A percentile compares a stretch with the other conserved stretches of the same genome.
Evolutionary conservation across 164 flowering plant species (phyloP).

Genomic region (Chimonanthus salicifolius): DNA sequence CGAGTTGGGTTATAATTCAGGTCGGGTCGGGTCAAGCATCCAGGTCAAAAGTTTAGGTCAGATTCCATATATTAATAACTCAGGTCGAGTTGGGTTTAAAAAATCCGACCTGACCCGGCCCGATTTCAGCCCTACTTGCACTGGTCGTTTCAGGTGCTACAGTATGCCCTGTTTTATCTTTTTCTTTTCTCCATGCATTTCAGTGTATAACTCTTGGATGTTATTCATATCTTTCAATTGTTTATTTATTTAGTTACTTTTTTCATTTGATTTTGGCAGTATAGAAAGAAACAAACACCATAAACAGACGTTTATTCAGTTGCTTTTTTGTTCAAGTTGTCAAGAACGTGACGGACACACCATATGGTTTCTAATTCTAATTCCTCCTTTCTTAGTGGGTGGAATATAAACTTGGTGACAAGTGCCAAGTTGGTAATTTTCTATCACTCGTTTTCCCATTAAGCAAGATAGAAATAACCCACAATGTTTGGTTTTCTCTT

Average conservation of each 20-base stretch:
- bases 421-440: not conserved
- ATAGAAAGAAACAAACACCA: not conserved
- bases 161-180: not conserved
- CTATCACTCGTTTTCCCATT: not conserved
- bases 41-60: no score
- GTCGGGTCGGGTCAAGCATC: no score
- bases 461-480: not conserved
- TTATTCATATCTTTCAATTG: no score
- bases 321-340: not conserved
- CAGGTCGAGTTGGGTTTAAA: no score
- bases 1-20: no score
- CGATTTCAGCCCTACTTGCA: no score
- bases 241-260: not conserved
- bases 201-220: no score
- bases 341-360: not conserved
- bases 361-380: not conserved
- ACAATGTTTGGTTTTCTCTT: not conserved
- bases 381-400: not conserved
- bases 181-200: not conserved
- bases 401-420: not conserved
- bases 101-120: no score
- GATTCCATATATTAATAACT: no score
- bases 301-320: not conserved
- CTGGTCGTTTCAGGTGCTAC: constrained; percentile 32
- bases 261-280: not conserved